Conservation (phyloP, 129 eudicot species). For the Lactuca saligna region DNA sequence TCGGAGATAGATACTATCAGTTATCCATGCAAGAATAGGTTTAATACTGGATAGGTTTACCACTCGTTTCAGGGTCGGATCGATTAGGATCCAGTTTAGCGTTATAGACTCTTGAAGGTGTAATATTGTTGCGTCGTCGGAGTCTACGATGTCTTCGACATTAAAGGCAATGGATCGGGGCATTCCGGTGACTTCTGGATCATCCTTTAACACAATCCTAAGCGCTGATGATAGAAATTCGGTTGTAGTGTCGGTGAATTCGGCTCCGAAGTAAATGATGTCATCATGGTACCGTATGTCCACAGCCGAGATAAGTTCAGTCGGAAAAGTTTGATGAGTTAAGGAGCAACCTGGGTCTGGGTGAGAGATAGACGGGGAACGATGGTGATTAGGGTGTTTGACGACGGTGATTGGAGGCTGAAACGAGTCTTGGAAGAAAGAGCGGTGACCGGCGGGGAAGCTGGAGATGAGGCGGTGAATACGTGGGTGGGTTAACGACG, state of each 20-base stretch:
- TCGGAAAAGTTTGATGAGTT: background rate
- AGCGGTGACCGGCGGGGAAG: too few species aligned
- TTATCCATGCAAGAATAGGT: background rate
- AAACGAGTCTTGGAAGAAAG: background rate
- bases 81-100: conserved; percentile 8
- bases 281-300: conserved; percentile 19
- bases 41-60: background rate
- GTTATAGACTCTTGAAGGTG: background rate
- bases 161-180: background rate
- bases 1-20: conserved; percentile 8
- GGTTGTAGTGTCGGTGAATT: conserved; percentile 1
- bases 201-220: background rate
- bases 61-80: background rate
- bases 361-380: too few species aligned
- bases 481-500: conserved; percentile 7
- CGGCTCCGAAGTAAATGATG: conserved; percentile 1
- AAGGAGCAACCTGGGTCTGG: too few species aligned
- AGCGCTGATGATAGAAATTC: background rate
- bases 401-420: background rate
- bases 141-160: background rate
- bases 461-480: background rate
- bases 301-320: conserved; percentile 10
- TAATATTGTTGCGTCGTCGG: background rate
- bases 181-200: background rate
- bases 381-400: background rate